Base-by-base conservation (phyloP, 192 early-diverging fungal genomes). In the Linnemannia hyalina region DNA sequence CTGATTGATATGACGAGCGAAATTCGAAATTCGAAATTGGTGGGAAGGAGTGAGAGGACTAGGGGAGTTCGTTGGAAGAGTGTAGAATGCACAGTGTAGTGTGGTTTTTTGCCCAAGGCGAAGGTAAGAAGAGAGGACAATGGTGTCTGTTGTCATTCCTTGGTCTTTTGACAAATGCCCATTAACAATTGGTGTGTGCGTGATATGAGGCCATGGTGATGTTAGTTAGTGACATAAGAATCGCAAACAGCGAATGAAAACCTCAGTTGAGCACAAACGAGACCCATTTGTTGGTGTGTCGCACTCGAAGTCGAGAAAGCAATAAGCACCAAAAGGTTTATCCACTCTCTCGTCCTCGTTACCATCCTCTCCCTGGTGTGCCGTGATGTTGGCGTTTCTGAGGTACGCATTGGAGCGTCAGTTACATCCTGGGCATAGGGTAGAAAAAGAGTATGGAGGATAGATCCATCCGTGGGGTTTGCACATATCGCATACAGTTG, bases 161-260 rank as follows among this genome's bases (percentile, higher is more conserved):
- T 26, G 55, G 38, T 40, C 55, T 60, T n/a, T 26, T 26, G 55
- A 60, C 23, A 60, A 26, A 10, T 60, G 10, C n/a, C 55, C 55
- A 11, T n/a, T n/a, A 10, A 7, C n/a, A 65, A 65, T 10, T 13
- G 60, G 60, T 32, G 60, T 65, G 11, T 11, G 60, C 60, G 13
- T 65, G 60, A 65, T 65, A 65, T 32, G 29, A 65, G 60, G 60
- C 60, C 55, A 65, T 32, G 29, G 60, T 65, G 60, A 65, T 65
- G 60, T 65, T 65, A 65, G 60, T 65, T 35, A 65, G n/a, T 65
- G 11, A 15, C 11, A 29, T 26, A 65, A 26, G 23, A n/a, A 32
- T 32, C 13, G 29, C 9, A 65, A 65, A 15, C 29, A 32, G 60
- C n/a, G 60, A 65, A 10, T 60, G 23, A 60, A 13, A 4, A 15